phyloP scores from a whole-genome alignment of 106 monocot genomes.

The Dendrobium chrysotoxum region DNA sequence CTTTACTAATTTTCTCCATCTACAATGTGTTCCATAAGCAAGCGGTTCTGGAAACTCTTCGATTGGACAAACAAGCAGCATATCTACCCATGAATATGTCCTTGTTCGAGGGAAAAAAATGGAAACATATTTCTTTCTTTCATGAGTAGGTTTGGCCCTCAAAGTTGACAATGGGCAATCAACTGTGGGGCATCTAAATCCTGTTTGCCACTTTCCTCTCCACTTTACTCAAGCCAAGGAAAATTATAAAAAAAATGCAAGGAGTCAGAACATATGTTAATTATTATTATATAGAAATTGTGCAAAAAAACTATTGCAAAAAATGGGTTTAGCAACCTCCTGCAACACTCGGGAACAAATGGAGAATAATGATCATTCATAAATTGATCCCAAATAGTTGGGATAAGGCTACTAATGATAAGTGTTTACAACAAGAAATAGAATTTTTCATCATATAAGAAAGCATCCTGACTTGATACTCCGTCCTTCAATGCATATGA shows the following conservation, averaged over 20 bases:
- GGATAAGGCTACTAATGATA: background rate
- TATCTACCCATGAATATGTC: constrained; percentile 85
- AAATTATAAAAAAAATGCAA: constrained; percentile 3
- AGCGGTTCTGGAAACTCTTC: constrained; percentile 69
- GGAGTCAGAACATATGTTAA: background rate
- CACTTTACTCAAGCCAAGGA: constrained; percentile 54
- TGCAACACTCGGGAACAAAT: background rate
- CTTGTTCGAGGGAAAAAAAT: constrained; percentile 81
- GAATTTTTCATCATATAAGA: background rate
- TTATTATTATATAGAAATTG: background rate
- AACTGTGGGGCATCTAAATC: constrained; percentile 59
- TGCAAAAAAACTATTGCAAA: background rate
- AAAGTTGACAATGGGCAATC: constrained; percentile 78
- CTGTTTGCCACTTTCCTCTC: constrained; percentile 97
- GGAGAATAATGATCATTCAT: background rate
- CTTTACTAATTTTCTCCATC: constrained; percentile 72
- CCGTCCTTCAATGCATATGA: background rate
- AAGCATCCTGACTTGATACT: background rate
- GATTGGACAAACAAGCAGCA: constrained; percentile 62
- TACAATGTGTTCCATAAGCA: constrained; percentile 61
- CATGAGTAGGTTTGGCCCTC: constrained; percentile 86
- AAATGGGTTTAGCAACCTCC: background rate
- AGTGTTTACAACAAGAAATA: background rate
- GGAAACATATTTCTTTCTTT: constrained; percentile 68
- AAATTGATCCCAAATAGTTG: background rate